Evolutionary conservation across 1,284 basidiomycete species (phyloP).

Genomic region (Bjerkandera adusta): DNA sequence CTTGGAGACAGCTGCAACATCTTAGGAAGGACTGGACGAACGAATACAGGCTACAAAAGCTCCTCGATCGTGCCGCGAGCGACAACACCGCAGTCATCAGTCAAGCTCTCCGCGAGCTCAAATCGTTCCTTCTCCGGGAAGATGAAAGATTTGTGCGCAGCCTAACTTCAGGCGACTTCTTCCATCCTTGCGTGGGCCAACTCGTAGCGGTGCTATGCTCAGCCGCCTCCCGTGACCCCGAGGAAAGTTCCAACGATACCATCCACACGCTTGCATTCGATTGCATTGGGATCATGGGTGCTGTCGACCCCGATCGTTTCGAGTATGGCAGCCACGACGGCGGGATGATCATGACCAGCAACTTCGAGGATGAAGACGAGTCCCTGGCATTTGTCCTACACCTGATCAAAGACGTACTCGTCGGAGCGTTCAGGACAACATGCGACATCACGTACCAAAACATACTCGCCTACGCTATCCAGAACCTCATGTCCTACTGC

Average conservation of each 20-base stretch:
- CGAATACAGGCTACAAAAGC: constrained; percentile 58
- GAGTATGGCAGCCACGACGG: constrained; percentile 63
- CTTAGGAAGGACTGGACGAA: constrained; percentile 53
- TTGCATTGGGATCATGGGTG: constrained; percentile 93
- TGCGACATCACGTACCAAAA: constrained; percentile 93
- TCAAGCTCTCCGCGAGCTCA: constrained; percentile 80
- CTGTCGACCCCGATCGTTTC: constrained; percentile 94
- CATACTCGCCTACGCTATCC: constrained; percentile 89
- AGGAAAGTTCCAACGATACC: constrained; percentile 68
- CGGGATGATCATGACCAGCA: constrained; percentile 74
- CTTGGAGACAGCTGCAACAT: constrained; percentile 45
- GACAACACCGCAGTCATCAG: constrained; percentile 83
- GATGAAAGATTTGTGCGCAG: constrained; percentile 54
- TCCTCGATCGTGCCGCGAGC: constrained; percentile 75
- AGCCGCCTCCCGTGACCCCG: constrained; percentile 76
- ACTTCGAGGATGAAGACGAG: constrained; percentile 85
- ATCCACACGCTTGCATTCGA: constrained; percentile 78
- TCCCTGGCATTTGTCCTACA: constrained; percentile 82
- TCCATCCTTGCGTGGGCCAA: constrained; percentile 76
- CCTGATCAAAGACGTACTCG: constrained; percentile 84
- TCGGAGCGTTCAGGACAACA: constrained; percentile 91
- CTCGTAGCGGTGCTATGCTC: constrained; percentile 71
- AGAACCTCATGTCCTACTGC: constrained; percentile 89
- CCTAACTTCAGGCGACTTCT: constrained; percentile 81
- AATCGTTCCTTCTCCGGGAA: constrained; percentile 54